These are phyloP conservation scores for Paecilomyces sp. DNA, from an alignment of 2,329 filamentous ascomycete genomes.

Conservation along the genomic window DNA sequence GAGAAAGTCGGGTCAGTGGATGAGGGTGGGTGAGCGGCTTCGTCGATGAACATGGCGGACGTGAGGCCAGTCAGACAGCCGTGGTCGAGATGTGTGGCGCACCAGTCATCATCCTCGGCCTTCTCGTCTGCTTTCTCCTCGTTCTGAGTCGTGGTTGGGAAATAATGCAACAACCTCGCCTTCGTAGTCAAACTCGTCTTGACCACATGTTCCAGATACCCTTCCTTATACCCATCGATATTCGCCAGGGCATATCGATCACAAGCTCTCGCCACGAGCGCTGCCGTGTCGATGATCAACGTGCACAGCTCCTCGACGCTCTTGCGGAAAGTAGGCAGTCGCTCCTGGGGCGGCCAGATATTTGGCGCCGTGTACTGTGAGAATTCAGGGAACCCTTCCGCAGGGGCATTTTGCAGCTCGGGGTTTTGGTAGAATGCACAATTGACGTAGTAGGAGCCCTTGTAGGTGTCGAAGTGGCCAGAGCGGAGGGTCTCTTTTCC, in stretches of 20 bases:
- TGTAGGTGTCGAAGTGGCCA: conserved; percentile 55
- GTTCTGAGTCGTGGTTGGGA: conserved; percentile 43
- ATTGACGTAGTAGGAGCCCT: conserved; percentile 60
- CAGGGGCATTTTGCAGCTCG: conserved; percentile 28
- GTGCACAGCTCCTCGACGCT: conserved; percentile 69
- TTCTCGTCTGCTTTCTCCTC: conserved; percentile 31
- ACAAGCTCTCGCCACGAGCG: conserved; percentile 82
- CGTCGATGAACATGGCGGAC: conserved; percentile 92
- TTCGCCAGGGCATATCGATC: conserved; percentile 76
- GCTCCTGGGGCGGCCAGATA: conserved; percentile 67
- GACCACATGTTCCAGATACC: conserved; percentile 83
- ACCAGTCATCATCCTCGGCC: conserved; percentile 91
- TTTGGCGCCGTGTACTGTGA: conserved; percentile 87
- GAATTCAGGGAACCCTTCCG: conserved; percentile 46
- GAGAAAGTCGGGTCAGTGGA: conserved; percentile 28
- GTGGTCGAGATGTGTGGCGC: conserved; percentile 70
- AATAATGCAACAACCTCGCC: conserved; percentile 88
- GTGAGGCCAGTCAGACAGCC: conserved; percentile 91
- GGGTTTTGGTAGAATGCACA: conserved; percentile 47
- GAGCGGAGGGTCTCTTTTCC: conserved; percentile 57
- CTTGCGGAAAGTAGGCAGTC: conserved; percentile 67
- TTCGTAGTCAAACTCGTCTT: conserved; percentile 81
- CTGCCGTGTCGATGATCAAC: conserved; percentile 83
- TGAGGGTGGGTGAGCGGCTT: conserved; percentile 40
- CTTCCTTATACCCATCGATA: conserved; percentile 65